Conservation (phyloP, 345 rosid genomes). For the Eucalyptus curtisii region DNA sequence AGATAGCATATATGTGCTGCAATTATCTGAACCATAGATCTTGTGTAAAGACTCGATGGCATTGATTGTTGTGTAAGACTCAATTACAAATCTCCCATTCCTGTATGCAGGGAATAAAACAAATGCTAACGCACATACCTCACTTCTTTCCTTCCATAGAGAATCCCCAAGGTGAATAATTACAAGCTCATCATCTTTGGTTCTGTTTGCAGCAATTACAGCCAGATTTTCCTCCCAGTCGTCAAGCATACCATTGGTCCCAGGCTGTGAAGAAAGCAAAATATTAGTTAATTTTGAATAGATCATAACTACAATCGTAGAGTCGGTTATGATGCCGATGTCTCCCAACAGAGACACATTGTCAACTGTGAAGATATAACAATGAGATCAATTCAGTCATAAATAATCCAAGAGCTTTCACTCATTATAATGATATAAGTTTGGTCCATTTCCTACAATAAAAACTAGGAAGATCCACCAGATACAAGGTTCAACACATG, state of each 20-base stretch:
- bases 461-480: not conserved
- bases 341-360: not conserved
- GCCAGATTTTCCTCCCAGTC: constrained; percentile 99
- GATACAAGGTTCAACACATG: not conserved
- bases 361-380: not conserved
- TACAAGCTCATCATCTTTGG: constrained; percentile 92
- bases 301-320: not conserved
- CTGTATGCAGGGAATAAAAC: not conserved
- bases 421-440: not conserved
- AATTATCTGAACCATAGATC: constrained; percentile 27
- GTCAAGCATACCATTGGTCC: constrained; percentile 81
- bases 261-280: constrained; percentile 22
- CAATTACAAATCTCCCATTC: not conserved
- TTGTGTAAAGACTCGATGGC: not conserved
- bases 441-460: not conserved
- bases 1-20: constrained; percentile 84
- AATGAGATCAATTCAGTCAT: not conserved
- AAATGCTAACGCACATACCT: constrained; percentile 29
- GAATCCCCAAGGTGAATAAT: constrained; percentile 95
- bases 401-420: not conserved
- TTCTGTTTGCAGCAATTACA: constrained; percentile 92
- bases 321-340: not conserved
- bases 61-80: not conserved
- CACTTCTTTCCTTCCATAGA: constrained; percentile 95
- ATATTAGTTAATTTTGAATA: not conserved